These are phyloP conservation scores for Pythium brachiatum DNA, from an alignment of 352 stramenopile genomes.

Conservation along the genomic window DNA sequence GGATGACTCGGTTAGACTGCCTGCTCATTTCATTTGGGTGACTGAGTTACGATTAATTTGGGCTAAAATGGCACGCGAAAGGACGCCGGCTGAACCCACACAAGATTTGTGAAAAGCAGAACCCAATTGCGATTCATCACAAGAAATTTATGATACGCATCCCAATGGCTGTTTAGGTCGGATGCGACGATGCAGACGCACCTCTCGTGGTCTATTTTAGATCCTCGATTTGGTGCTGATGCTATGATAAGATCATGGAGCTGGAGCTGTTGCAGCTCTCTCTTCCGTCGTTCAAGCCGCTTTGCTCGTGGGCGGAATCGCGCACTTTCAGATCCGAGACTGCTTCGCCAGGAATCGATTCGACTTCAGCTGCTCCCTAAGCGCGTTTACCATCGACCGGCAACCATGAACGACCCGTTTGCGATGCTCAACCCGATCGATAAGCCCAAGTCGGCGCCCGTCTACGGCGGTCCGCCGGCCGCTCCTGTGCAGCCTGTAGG, in stretches of 20 bases:
- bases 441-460: constrained; percentile 54
- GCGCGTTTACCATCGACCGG: neutral
- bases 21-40: neutral
- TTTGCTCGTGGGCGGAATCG: no score
- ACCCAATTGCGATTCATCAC: neutral
- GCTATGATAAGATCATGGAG: constrained; percentile 1
- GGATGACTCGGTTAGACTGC: neutral
- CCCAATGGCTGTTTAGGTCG: neutral
- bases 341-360: neutral
- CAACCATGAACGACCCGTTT: constrained; percentile 70
- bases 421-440: constrained; percentile 74
- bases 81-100: neutral
- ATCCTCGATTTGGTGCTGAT: neutral
- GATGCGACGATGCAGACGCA: neutral
- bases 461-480: constrained; percentile 32
- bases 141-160: neutral
- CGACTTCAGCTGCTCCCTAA: neutral
- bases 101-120: neutral
- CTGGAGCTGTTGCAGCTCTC: neutral
- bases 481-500: constrained; percentile 24
- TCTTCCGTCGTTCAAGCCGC: neutral
- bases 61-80: neutral
- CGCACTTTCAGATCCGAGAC: constrained; percentile 2
- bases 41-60: neutral
- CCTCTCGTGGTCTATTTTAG: neutral